Percentiles rank a stretch among this genome's conserved stretches.
These are phyloP conservation scores for Phaeophleospora eucalypticola DNA, from an alignment of 2,329 filamentous ascomycete species.

Conservation along the genomic window DNA sequence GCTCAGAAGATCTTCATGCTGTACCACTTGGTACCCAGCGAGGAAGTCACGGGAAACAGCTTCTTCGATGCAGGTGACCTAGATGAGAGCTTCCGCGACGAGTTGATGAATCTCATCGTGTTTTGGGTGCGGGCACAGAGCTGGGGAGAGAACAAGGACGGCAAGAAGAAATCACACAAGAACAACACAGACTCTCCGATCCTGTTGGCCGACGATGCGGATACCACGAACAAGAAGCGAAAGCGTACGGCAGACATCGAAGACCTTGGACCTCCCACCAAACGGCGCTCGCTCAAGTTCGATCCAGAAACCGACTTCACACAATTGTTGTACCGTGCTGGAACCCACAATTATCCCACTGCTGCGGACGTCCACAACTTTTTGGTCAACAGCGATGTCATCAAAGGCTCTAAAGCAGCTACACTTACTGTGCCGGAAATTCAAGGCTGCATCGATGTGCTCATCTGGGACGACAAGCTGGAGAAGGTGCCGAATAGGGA, in stretches of 20 bases:
- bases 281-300: constrained; percentile 17
- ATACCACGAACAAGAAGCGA: constrained; percentile 23
- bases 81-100: constrained; percentile 81
- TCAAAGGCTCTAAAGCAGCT: constrained; percentile 60
- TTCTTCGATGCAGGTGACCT: constrained; percentile 93
- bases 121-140: constrained; percentile 68
- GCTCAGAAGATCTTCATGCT: constrained; percentile 97
- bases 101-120: constrained; percentile 68
- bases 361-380: constrained; percentile 71
- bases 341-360: constrained; percentile 67
- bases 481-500: constrained; percentile 49
- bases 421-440: constrained; percentile 64
- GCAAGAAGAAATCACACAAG: constrained; percentile 24
- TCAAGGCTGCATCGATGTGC: constrained; percentile 78
- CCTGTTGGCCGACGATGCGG: constrained; percentile 9
- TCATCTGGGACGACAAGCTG: constrained; percentile 82
- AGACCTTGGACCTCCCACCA: constrained; percentile 25
- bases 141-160: constrained; percentile 55
- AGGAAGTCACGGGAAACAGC: constrained; percentile 85
- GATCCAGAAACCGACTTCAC: constrained; percentile 21
- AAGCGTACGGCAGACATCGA: constrained; percentile 31
- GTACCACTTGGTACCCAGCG: constrained; percentile 73
- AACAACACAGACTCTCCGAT: constrained; percentile 7
- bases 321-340: constrained; percentile 30
- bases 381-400: constrained; percentile 65